A percentile compares a stretch with the other conserved stretches of the same genome.
phyloP scores from a whole-genome alignment of 805 yeast species.

The Schizosaccharomyces osmophilus region DNA sequence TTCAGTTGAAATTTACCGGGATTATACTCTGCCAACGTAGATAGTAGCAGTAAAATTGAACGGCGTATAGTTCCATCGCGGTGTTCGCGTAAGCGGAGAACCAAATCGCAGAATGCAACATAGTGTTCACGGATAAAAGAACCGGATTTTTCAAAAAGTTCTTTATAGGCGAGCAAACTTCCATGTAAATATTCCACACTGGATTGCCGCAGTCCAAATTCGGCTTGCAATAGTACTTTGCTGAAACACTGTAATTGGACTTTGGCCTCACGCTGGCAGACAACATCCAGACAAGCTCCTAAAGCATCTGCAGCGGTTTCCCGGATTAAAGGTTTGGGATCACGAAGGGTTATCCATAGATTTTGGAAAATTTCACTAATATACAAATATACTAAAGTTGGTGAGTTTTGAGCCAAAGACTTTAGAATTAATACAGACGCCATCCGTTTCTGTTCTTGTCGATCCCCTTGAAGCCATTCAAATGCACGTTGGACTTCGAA shows the following conservation, averaged over 20 bases:
- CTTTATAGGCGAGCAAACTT: slow-evolving; percentile 56
- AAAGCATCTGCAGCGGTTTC: slow-evolving; percentile 65
- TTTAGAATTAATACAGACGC: slow-evolving; percentile 29
- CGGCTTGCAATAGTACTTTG: slow-evolving; percentile 42
- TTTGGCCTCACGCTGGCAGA: slow-evolving; percentile 51
- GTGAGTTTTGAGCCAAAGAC: slow-evolving; percentile 67
- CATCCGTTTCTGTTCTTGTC: slow-evolving; percentile 18
- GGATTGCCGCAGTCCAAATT: slow-evolving; percentile 24
- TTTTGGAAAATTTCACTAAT: slow-evolving; percentile 56
- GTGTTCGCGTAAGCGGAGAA: slow-evolving; percentile 51
- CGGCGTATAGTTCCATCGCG: slow-evolving; percentile 51
- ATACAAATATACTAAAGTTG: slow-evolving; percentile 55
- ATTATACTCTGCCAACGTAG: slow-evolving; percentile 57
- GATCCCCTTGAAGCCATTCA: slow-evolving; percentile 72
- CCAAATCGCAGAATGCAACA: slow-evolving; percentile 51
- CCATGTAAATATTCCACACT: slow-evolving; percentile 65
- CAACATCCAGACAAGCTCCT: slow-evolving; percentile 50
- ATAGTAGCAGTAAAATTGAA: slow-evolving; percentile 65
- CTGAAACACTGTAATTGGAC: slow-evolving; percentile 54
- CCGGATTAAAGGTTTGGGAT: slow-evolving; percentile 47
- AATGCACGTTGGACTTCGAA: slow-evolving; percentile 70
- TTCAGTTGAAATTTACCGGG: slow-evolving; percentile 50
- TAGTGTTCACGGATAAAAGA: slow-evolving; percentile 45
- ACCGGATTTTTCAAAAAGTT: slow-evolving; percentile 50
- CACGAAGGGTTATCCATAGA: slow-evolving; percentile 71